Evolutionary conservation across 2,329 filamentous ascomycete genomes (phyloP).

Genomic region (Cladophialophora exuberans): DNA sequence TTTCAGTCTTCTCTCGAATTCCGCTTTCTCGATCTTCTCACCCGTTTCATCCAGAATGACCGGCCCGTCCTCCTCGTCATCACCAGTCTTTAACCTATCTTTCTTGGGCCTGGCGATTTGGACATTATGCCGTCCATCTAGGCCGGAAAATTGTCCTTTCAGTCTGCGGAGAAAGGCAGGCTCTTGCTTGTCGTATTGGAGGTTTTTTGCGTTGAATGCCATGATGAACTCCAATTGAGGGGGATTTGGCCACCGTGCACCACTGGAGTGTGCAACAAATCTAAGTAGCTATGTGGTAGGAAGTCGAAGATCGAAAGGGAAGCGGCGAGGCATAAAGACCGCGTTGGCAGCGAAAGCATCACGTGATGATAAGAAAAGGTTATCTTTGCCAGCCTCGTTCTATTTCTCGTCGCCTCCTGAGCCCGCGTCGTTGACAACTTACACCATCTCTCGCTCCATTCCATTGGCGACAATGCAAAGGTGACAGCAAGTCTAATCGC

Average conservation of each 20-base stretch:
- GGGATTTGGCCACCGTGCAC: not conserved
- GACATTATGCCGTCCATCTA: slow-evolving; percentile 32
- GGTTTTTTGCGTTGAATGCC: slow-evolving; percentile 31
- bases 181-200: slow-evolving; percentile 33
- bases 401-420: slow-evolving; percentile 8
- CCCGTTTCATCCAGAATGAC: slow-evolving; percentile 34
- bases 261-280: too few species aligned
- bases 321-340: not conserved
- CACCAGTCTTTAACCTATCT: slow-evolving; percentile 31
- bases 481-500: slow-evolving; percentile 6
- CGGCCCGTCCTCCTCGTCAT: slow-evolving; percentile 35
- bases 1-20: slow-evolving; percentile 28
- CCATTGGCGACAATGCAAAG: slow-evolving; percentile 10
- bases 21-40: slow-evolving; percentile 29
- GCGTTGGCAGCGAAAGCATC: not conserved
- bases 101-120: slow-evolving; percentile 32
- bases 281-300: too few species aligned
- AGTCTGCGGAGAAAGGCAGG: slow-evolving; percentile 33
- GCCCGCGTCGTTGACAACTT: slow-evolving; percentile 6
- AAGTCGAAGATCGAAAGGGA: not conserved
- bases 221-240: slow-evolving; percentile 8
- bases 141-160: slow-evolving; percentile 27
- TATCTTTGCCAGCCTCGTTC: slow-evolving; percentile 1
- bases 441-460: not conserved
- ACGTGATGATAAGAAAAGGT: slow-evolving; percentile 18